Evolutionary conservation across 306 rosid species (phyloP).

Genomic region (Sechiopsis laciniata): DNA sequence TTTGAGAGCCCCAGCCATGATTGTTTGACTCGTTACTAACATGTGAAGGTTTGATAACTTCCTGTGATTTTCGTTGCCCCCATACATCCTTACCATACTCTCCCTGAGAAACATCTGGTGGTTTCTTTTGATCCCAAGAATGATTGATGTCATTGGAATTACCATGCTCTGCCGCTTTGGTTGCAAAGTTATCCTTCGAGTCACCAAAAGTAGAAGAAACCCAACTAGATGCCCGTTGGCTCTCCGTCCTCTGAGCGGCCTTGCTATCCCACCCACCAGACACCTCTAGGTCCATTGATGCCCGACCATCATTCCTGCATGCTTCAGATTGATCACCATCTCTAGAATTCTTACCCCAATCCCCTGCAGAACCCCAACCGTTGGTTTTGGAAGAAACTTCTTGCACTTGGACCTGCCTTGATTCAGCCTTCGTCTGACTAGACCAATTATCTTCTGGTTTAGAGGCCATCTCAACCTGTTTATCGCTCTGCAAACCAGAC

Average conservation of each 20-base stretch:
- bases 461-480: not conserved
- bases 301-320: slow-evolving; percentile 15
- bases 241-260: slow-evolving; percentile 12
- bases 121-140: slow-evolving; percentile 41
- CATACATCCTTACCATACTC: slow-evolving; percentile 23
- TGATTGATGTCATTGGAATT: slow-evolving; percentile 24
- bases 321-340: slow-evolving; percentile 17
- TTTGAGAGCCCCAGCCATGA: slow-evolving; percentile 19
- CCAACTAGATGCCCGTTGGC: slow-evolving; percentile 21
- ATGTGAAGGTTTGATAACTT: slow-evolving; percentile 12
- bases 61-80: not conserved
- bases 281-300: slow-evolving; percentile 15
- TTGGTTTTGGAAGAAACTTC: slow-evolving; percentile 22
- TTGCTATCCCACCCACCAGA: slow-evolving; percentile 30
- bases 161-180: slow-evolving; percentile 18
- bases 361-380: slow-evolving; percentile 13
- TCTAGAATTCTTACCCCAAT: slow-evolving; percentile 26
- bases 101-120: slow-evolving; percentile 33
- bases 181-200: slow-evolving; percentile 20
- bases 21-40: not conserved
- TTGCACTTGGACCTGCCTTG: slow-evolving; percentile 14
- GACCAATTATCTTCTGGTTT: slow-evolving; percentile 12
- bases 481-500: slow-evolving; percentile 1
- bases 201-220: slow-evolving; percentile 26
- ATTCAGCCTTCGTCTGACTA: slow-evolving; percentile 10